phyloP scores from a whole-genome alignment of 441 rosid genomes.

The Adansonia madagascariensis region DNA sequence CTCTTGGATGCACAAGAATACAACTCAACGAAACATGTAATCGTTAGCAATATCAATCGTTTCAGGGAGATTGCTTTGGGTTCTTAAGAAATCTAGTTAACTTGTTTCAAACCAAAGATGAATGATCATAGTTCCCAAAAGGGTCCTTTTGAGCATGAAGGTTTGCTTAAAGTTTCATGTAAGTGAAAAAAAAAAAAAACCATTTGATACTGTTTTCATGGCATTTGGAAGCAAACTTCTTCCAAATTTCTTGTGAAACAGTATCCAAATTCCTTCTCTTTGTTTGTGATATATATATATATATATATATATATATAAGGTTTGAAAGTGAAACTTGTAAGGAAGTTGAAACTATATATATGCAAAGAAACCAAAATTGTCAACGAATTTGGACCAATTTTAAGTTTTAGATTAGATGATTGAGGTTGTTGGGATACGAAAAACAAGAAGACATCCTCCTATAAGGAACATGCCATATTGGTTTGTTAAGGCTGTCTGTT shows the following conservation, averaged over 20 bases:
- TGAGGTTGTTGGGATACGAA: not conserved
- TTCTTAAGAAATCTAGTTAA: constrained; percentile 36
- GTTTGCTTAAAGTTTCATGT: constrained; percentile 23
- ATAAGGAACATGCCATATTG: not conserved
- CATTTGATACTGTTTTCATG: constrained; percentile 31
- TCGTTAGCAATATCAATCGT: constrained; percentile 55
- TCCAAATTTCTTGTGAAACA: constrained; percentile 43
- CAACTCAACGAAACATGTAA: constrained; percentile 69
- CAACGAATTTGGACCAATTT: not conserved
- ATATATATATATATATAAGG: not conserved
- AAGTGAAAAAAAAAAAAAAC: not conserved
- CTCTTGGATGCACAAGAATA: constrained; percentile 64
- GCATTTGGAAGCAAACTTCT: constrained; percentile 33
- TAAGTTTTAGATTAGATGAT: not conserved
- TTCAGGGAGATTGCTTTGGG: constrained; percentile 66
- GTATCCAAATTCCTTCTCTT: constrained; percentile 12
- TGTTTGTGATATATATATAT: not conserved
- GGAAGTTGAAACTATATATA: not conserved
- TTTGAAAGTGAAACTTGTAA: constrained; percentile 11
- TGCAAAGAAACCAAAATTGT: not conserved
- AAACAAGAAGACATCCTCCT: not conserved
- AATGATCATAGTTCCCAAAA: not conserved
- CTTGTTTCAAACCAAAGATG: not conserved
- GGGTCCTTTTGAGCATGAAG: constrained; percentile 9
- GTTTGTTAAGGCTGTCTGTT: not conserved